Conservation (phyloP, 768 basidiomycete genomes). For the Mycena pura region DNA sequence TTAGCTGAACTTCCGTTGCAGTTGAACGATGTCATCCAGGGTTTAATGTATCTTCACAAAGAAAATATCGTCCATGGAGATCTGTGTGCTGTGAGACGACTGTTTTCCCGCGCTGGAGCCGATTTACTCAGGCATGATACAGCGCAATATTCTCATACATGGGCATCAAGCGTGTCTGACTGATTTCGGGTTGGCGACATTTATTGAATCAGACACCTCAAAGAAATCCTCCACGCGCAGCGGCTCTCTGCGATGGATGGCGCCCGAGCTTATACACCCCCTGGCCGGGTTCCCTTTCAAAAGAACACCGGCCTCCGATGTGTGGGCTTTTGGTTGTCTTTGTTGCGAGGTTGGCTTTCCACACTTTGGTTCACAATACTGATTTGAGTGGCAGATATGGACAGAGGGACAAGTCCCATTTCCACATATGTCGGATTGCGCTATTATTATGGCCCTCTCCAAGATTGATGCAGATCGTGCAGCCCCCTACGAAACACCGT, state of each 20-base stretch:
- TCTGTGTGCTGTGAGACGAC: background rate
- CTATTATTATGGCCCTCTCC: background rate
- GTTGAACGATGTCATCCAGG: background rate
- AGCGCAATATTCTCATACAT: conserved; percentile 1
- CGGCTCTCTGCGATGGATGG: background rate
- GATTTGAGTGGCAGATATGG: background rate
- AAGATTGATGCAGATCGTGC: background rate
- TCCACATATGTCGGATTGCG: background rate
- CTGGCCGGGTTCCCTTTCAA: background rate
- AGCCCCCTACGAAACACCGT: background rate
- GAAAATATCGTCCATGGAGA: conserved; percentile 5
- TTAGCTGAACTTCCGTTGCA: background rate
- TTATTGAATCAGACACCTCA: background rate
- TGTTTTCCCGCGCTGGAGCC: background rate
- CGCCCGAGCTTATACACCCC: background rate
- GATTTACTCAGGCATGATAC: background rate
- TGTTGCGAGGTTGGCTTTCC: conserved; percentile 3
- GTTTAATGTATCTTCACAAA: background rate
- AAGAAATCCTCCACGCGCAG: background rate
- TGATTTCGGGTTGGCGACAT: conserved; percentile 2
- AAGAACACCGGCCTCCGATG: background rate
- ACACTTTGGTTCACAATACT: background rate
- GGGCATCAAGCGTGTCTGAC: background rate
- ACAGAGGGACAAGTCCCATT: background rate
- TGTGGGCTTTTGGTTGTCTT: conserved; percentile 3